These are phyloP conservation scores for Vicia villosa DNA, from an alignment of 306 rosid genomes.

Conservation along the genomic window DNA sequence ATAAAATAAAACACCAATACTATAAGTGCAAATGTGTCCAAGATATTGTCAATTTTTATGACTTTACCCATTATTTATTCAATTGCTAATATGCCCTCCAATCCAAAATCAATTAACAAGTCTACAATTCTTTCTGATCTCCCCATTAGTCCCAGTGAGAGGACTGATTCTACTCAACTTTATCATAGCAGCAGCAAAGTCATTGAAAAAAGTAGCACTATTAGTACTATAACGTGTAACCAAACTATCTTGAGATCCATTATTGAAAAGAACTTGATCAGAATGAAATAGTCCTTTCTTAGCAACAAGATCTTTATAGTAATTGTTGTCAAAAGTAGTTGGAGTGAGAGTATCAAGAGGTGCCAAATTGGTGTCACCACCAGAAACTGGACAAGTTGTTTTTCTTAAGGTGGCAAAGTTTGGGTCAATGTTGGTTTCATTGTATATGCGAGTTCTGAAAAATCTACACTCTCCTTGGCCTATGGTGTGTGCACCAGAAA, in stretches of 20 bases:
- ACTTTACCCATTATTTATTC: slow-evolving; percentile 2
- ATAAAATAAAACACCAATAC: not conserved
- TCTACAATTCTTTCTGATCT: slow-evolving; percentile 70
- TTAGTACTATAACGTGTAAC: slow-evolving; percentile 54
- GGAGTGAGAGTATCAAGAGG: slow-evolving; percentile 59
- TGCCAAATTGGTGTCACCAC: slow-evolving; percentile 63
- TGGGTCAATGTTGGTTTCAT: slow-evolving; percentile 65
- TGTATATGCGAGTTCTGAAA: slow-evolving; percentile 66
- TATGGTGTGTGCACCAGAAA: slow-evolving; percentile 77
- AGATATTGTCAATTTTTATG: not conserved
- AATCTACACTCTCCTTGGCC: slow-evolving; percentile 53
- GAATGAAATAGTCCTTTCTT: slow-evolving; percentile 71
- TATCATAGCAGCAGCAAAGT: slow-evolving; percentile 74
- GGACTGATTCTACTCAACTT: slow-evolving; percentile 67
- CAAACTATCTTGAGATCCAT: slow-evolving; percentile 63
- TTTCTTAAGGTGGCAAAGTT: slow-evolving; percentile 49
- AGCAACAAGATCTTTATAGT: slow-evolving; percentile 51
- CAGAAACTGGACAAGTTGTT: slow-evolving; percentile 53
- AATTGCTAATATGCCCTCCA: not conserved
- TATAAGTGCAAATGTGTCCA: not conserved
- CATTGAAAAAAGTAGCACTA: slow-evolving; percentile 40
- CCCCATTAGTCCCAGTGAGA: slow-evolving; percentile 65
- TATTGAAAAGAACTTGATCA: slow-evolving; percentile 70
- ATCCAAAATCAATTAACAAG: slow-evolving; percentile 44
- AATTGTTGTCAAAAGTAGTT: slow-evolving; percentile 58